Percentiles rank a stretch among this genome's conserved stretches.
Evolutionary conservation across 2,329 filamentous ascomycete genomes (phyloP).

Genomic region (Diaporthe capsici): DNA sequence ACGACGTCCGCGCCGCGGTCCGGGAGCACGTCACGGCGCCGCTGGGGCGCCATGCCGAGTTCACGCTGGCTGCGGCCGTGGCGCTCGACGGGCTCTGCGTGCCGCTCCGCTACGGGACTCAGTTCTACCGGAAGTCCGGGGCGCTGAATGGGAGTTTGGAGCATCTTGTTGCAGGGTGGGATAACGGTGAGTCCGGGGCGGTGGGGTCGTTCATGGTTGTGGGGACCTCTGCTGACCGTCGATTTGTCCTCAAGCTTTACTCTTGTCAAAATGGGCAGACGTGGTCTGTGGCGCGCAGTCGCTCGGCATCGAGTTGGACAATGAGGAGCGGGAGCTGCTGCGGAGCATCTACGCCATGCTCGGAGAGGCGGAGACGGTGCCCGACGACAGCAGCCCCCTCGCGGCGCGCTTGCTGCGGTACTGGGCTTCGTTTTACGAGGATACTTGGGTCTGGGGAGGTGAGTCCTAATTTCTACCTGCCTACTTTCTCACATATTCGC

Average conservation of each 20-base stretch:
- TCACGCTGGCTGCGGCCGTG: neutral
- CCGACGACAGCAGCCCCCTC: neutral
- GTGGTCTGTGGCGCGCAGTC: neutral
- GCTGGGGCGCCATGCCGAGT: neutral
- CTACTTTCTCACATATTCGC: accelerated
- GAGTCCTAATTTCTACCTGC: neutral
- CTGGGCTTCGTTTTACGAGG: conserved; percentile 7
- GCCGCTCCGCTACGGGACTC: neutral
- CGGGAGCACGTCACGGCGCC: neutral
- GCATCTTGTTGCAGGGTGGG: neutral
- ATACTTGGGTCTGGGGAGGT: conserved; percentile 19
- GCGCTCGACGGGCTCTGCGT: neutral
- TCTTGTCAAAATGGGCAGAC: neutral
- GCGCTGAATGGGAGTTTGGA: neutral
- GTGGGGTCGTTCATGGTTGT: neutral
- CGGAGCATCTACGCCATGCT: neutral
- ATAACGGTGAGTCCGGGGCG: neutral
- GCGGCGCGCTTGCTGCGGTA: neutral
- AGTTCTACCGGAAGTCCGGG: neutral
- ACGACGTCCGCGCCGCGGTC: neutral
- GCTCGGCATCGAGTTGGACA: neutral
- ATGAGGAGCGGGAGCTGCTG: neutral
- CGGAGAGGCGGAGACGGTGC: neutral
- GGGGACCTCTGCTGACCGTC: neutral
- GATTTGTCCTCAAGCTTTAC: neutral